Percentiles rank a stretch among this genome's conserved stretches.
phyloP scores from a whole-genome alignment of 2,329 filamentous ascomycete species.

The Simplicillium sp. region DNA sequence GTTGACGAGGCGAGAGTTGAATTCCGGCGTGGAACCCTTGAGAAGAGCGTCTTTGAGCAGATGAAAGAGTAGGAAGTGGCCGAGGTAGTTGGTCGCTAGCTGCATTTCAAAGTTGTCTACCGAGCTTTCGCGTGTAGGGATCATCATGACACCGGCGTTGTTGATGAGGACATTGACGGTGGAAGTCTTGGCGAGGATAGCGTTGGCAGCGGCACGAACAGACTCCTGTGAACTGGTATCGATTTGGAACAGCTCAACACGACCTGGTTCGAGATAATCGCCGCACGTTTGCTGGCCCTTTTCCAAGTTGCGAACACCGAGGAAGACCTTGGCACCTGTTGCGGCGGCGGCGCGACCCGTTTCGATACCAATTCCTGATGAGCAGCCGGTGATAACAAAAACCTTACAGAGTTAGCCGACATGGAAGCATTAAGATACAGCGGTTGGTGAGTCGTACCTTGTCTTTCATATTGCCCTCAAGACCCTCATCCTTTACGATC shows the following conservation, averaged over 20 bases:
- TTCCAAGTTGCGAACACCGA: constrained; percentile 10
- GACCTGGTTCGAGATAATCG: constrained; percentile 6
- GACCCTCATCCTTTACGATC: constrained; percentile 23
- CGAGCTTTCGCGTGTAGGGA: constrained; percentile 3
- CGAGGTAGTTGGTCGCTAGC: constrained; percentile 42
- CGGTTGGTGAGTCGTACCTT: no score
- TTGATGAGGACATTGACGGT: constrained; percentile 12
- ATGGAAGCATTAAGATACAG: constrained; percentile 17
- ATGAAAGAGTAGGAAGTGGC: constrained; percentile 42
- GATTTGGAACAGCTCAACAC: constrained; percentile 10
- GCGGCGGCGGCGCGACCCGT: constrained; percentile 29
- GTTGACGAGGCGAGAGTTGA: constrained; percentile 33
- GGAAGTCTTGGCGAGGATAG: constrained; percentile 8
- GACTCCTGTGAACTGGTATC: constrained; percentile 14
- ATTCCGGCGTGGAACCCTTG: constrained; percentile 21
- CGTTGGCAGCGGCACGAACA: constrained; percentile 12
- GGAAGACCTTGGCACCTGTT: constrained; percentile 18
- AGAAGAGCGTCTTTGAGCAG: constrained; percentile 33
- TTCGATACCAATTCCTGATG: constrained; percentile 31
- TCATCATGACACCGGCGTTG: constrained; percentile 12
- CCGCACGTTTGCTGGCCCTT: constrained; percentile 9
- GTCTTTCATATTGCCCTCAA: no score
- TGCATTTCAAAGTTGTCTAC: constrained; percentile 23
- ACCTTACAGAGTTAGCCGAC: constrained; percentile 18
- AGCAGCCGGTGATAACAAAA: constrained; percentile 31